These are phyloP conservation scores for Quercus dentata DNA, from an alignment of 306 rosid genomes.

Conservation along the genomic window DNA sequence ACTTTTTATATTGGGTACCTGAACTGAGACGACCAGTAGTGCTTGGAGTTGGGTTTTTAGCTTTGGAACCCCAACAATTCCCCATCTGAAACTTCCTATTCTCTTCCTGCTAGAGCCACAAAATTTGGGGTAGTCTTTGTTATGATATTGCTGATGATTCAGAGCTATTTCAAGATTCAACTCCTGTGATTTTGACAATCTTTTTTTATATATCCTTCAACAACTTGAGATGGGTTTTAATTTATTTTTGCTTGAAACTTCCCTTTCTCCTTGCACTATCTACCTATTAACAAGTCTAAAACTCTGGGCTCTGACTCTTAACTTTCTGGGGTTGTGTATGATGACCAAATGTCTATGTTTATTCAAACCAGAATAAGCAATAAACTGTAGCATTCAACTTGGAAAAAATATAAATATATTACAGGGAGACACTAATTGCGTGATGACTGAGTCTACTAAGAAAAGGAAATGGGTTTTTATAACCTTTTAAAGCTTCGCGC, in stretches of 20 bases:
- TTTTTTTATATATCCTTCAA: neutral
- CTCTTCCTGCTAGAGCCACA: neutral
- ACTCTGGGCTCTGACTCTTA: neutral
- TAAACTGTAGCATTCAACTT: neutral
- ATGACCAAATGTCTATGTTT: neutral
- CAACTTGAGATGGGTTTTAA: neutral
- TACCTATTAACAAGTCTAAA: neutral
- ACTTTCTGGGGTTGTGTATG: too few species aligned
- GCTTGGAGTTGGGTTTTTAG: constrained; percentile 28
- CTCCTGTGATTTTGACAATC: neutral
- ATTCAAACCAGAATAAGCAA: neutral
- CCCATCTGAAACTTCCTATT: constrained; percentile 49
- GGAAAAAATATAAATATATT: neutral
- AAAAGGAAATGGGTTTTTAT: neutral
- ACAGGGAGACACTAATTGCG: neutral
- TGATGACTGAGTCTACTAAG: neutral
- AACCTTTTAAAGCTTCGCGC: neutral
- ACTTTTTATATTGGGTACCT: constrained; percentile 23
- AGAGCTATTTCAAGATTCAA: neutral
- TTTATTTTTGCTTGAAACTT: neutral
- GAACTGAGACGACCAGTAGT: constrained; percentile 49
- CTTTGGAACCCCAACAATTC: constrained; percentile 68
- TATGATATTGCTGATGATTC: neutral
- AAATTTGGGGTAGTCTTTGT: neutral
- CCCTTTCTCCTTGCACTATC: neutral